Evolutionary conservation across 805 yeast genomes (phyloP), one percentile per base, ranked within the genome.

Genomic region (Metschnikowia lachancei): DNA sequence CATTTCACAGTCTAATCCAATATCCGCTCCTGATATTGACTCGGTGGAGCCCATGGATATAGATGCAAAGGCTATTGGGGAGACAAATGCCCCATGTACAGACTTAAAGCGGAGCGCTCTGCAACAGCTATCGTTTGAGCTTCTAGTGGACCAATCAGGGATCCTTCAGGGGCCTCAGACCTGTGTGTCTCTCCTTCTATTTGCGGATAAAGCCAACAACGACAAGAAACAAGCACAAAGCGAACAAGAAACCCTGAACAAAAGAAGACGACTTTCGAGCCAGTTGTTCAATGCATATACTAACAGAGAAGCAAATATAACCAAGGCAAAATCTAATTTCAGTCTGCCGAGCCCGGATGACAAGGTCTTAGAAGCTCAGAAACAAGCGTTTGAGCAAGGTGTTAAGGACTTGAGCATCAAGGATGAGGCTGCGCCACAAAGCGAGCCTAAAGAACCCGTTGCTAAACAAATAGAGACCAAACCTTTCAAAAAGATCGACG

Each of bases 261-360:
- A 50, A 18, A 33, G 49, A 18, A 50, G 53, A 34, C 37, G 45
- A 32, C 43, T 46, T 20, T 33, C 46, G 5, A 31, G 32, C 30
- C 53, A 52, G 37, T 33, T 68, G 9, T 65, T 62, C 44, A 54
- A 57, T 44, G 66, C 70, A 34, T 57, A 70, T 70, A 72, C 77
- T 72, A 71, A 72, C 77, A 49, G 59, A 35, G 66, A 63, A 47
- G 54, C 63, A 43, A 53, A 62, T 61, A 46, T 53, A 66, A 73
- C 62, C 52, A 74, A 70, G 62, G 75, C 77, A 2, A 70, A 74
- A 39, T 58, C 72, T 37, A 84, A 81, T 54, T 88, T 88, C 54
- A 62, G 65, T 11, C 70, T 74, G 51, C 90, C 90, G 13, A 85
- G 95, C 55, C 97, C 97, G 4, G 97, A 91, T 66, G 96, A 89